Percentiles rank a stretch among this genome's conserved stretches.
Evolutionary conservation across 495 filamentous ascomycete species (phyloP).

Genomic region (Neurospora sp.): DNA sequence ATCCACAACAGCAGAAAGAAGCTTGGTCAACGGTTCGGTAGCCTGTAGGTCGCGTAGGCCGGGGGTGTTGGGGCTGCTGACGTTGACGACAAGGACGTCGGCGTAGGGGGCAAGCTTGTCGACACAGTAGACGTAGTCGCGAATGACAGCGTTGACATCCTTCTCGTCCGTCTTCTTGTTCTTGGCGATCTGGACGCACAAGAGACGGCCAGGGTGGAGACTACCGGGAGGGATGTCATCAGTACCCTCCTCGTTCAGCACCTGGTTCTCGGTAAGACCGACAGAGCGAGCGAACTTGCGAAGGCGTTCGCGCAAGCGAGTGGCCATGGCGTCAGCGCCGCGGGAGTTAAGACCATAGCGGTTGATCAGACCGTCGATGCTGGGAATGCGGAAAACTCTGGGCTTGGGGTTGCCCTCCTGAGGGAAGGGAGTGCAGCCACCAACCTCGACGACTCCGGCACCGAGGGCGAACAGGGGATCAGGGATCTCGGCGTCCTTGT

Average conservation of each 20-base stretch:
- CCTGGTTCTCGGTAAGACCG: conserved; percentile 58
- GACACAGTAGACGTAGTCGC: conserved; percentile 83
- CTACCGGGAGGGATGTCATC: conserved; percentile 59
- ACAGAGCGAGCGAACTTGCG: conserved; percentile 60
- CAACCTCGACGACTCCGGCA: conserved; percentile 77
- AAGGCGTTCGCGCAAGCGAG: conserved; percentile 65
- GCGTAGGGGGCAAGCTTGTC: conserved; percentile 72
- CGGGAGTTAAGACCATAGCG: conserved; percentile 90
- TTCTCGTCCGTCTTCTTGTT: conserved; percentile 79
- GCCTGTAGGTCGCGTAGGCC: conserved; percentile 78
- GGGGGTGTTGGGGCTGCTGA: conserved; percentile 92
- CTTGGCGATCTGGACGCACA: conserved; percentile 96
- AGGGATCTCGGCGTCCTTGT: conserved; percentile 85
- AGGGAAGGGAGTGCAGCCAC: conserved; percentile 74
- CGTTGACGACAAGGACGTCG: conserved; percentile 92
- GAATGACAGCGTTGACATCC: conserved; percentile 72
- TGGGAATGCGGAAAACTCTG: conserved; percentile 75
- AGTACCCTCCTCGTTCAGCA: conserved; percentile 60
- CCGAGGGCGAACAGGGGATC: conserved; percentile 74
- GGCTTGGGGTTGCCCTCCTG: conserved; percentile 82
- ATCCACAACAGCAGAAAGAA: conserved; percentile 72
- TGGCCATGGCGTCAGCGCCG: conserved; percentile 79
- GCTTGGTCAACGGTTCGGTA: conserved; percentile 64
- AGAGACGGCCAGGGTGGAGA: conserved; percentile 58
- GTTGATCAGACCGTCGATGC: conserved; percentile 80